Evolutionary conservation across 345 rosid species (phyloP), one percentile per base, ranked within the genome.

Genomic region (Rhizophora apiculata): DNA sequence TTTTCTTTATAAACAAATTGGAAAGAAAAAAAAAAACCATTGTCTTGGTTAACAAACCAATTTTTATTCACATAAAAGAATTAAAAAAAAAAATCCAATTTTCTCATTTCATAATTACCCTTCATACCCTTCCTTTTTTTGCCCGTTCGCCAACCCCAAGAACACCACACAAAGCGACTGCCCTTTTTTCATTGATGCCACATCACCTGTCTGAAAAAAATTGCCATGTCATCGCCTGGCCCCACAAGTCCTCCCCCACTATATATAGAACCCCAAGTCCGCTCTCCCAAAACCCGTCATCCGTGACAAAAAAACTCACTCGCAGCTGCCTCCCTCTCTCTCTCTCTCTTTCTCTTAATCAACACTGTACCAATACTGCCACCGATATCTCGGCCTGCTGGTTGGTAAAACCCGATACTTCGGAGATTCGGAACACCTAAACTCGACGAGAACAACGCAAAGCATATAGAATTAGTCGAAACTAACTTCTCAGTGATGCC

Each of bases 351-450:
- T 8, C 4, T 24, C 6, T 19, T 29, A 37, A 39, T 27, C 6
- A 46, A 48, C 43, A 21, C 34, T 15, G 15, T 19, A 18, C 70
- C 65, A 24, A 65, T 43, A 68, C 48, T 36, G 22, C 27, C 57
- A 32, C 76, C 70, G 76, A 65, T 49, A 60, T 65, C 27, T 52
- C 60, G 37, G 43, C 53, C 60, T 27, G 26, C 53, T 2, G 60
- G 24, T 36, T 16, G n/a, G 3, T 6, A 16, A 20, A 0, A 5
- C 43, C 63, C 24, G 57, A 63, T 39, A 11, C 30, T 56, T 54
- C 8, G 74, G 63, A 54, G 62, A 36, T 29, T 43, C 49, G 49
- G 49, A 43, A 15, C 49, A 11, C 49, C 49, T 43, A 13, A 43
- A 3, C 13, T 43, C 49, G 49, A 43, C 49, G 19, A 43, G 49